Evolutionary conservation across 2,329 filamentous ascomycete species (phyloP), one percentile per base, ranked within the genome.

Genomic region (Zymoseptoria pseudotritici): DNA sequence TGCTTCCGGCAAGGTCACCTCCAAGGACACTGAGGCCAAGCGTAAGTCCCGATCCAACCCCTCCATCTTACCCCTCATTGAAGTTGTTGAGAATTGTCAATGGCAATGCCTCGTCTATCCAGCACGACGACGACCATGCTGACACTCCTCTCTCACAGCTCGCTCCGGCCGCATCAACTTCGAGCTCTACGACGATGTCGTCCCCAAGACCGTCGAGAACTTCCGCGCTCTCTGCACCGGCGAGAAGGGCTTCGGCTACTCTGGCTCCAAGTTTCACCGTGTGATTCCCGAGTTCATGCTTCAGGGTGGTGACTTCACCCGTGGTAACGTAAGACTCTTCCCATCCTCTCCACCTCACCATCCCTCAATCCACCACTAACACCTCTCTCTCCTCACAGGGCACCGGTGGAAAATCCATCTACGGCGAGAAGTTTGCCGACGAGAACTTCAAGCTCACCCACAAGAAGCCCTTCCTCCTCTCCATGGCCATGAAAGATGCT

Each of bases 261-360:
- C 84, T 54, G 91, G 91, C 69, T 95, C 90, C 66, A 83, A 82
- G 72, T 97, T 99, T 82, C 93, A 99, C 82, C 90, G 93, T 61
- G 89, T 99, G 66, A 99, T 99, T 80, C 96, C 96, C 81, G 85
- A 91, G 71, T 99, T 99, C 79, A 97, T 99, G 93, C 93, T 97
- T 72, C 89, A 97, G 80, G 92, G 94, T 74, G 93, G 94, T 78
- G 94, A 97, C 77, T 99, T 99, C 76, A 99, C 93, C 58, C 87
- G 85, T 63, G 92, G 91, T 74, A 93, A 97, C 75, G 91, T 96
- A 82, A 77, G 89, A 24, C 22, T 24, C 22, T 4, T 24, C 22
- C 22, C 22, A 24, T 24, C 22, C 22, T 24, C 3, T 4, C 22
- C 22, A 24, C 22, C 22, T 24, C 22, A 24, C 4, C 4, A 3